phyloP scores from a whole-genome alignment of 352 stramenopile species.

The Globisporangium spiculum region DNA sequence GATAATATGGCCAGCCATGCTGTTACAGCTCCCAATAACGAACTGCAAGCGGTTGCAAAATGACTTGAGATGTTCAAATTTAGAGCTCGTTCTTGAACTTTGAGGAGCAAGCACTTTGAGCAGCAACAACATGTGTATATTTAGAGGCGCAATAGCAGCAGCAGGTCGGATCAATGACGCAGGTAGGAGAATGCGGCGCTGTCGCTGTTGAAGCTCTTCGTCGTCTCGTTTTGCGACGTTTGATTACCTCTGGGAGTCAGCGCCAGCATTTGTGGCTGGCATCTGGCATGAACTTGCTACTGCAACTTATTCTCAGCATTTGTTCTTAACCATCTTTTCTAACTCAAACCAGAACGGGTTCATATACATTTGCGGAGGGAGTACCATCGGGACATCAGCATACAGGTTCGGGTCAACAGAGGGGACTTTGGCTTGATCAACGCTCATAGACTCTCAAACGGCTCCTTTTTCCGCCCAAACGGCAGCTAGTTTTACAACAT shows the following conservation, averaged over 20 bases:
- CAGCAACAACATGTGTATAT: neutral
- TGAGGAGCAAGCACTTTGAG: neutral
- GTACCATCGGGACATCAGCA: too few relatives aligned
- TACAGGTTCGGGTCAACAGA: too few relatives aligned
- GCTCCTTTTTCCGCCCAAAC: neutral
- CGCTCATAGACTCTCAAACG: too few relatives aligned
- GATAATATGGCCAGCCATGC: neutral
- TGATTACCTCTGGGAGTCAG: neutral
- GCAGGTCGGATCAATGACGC: too few relatives aligned
- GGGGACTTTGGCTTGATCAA: too few relatives aligned
- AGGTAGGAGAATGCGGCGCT: too few relatives aligned
- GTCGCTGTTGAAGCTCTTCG: neutral
- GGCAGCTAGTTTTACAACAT: neutral
- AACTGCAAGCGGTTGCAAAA: neutral
- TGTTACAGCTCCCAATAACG: neutral
- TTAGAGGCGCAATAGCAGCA: neutral
- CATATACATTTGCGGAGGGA: too few relatives aligned
- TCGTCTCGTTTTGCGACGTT: neutral
- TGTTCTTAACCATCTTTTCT: too few relatives aligned
- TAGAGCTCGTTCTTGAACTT: neutral
- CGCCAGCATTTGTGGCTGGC: neutral
- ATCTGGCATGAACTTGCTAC: neutral
- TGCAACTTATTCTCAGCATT: neutral
- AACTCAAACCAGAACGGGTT: too few relatives aligned
- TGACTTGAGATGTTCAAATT: neutral